Percentiles rank a stretch among this genome's conserved stretches.
Evolutionary conservation across 78 protist genomes (phyloP).

Genomic region (Dictyostelium capitatum): DNA sequence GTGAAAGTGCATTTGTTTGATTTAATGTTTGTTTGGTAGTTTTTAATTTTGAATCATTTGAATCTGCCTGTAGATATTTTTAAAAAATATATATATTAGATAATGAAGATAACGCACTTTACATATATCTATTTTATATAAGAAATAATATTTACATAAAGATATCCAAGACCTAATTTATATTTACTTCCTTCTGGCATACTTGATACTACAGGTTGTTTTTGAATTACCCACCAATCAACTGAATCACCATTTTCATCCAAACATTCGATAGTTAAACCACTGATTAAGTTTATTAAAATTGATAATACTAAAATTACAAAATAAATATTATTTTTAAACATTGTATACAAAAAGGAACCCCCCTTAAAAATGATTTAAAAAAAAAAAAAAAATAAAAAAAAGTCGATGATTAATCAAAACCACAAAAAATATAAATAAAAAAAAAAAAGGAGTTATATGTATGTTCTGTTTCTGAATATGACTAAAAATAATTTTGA

Average conservation of each 20-base stretch:
- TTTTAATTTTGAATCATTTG: neutral
- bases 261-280: conserved; percentile 26
- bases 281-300: neutral
- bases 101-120: neutral
- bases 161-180: conserved; percentile 10
- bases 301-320: conserved; percentile 5
- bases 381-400: too few species aligned
- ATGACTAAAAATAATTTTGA: too few species aligned
- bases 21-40: neutral
- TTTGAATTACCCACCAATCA: conserved; percentile 83
- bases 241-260: conserved; percentile 56
- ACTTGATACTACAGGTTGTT: conserved; percentile 1
- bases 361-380: too few species aligned
- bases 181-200: neutral
- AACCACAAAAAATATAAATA: too few species aligned
- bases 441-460: too few species aligned
- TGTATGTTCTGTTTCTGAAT: too few species aligned
- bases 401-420: too few species aligned
- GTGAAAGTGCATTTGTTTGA: conserved; percentile 37
- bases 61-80: conserved; percentile 71
- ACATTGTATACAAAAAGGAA: too few species aligned
- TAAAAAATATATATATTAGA: too few species aligned
- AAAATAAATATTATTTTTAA: too few species aligned
- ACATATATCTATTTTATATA: neutral
- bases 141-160: neutral